These are phyloP conservation scores for Emiliania huxleyi DNA, from an alignment of 78 protist genomes.

Conservation along the genomic window DNA sequence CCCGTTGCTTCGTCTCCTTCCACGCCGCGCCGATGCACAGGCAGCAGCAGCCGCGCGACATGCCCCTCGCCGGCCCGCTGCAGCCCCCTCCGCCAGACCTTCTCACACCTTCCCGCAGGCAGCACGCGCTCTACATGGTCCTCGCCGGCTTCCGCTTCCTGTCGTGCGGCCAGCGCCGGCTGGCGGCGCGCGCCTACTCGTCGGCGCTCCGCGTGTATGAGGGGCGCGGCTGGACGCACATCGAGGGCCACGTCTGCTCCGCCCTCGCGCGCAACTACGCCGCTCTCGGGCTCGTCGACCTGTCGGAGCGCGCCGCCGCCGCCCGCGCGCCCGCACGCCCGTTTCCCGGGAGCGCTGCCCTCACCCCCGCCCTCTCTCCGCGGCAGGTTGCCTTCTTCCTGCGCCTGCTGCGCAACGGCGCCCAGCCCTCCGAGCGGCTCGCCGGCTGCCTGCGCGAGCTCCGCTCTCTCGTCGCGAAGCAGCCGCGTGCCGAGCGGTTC, in stretches of 20 bases:
- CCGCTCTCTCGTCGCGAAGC: not conserved
- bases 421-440: not conserved
- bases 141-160: slow-evolving; percentile 53
- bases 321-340: too few species aligned
- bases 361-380: too few species aligned
- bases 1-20: not conserved
- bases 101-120: too few species aligned
- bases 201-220: not conserved
- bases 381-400: not conserved
- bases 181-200: slow-evolving; percentile 44
- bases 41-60: slow-evolving; percentile 37
- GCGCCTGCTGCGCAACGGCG: not conserved
- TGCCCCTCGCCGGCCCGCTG: slow-evolving; percentile 56
- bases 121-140: slow-evolving; percentile 46
- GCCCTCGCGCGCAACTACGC: slow-evolving; percentile 33
- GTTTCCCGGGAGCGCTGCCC: too few species aligned
- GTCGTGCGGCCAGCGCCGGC: slow-evolving; percentile 42
- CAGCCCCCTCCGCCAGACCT: too few species aligned
- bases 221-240: slow-evolving; percentile 6
- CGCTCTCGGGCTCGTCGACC: not conserved
- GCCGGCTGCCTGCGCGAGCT: not conserved
- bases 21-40: not conserved
- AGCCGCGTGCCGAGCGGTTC: not conserved
- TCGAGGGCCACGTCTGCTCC: slow-evolving; percentile 44
- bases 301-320: too few species aligned